These are phyloP conservation scores for Cunninghamia lanceolata DNA, from an alignment of 75 land plant species.

Conservation along the genomic window DNA sequence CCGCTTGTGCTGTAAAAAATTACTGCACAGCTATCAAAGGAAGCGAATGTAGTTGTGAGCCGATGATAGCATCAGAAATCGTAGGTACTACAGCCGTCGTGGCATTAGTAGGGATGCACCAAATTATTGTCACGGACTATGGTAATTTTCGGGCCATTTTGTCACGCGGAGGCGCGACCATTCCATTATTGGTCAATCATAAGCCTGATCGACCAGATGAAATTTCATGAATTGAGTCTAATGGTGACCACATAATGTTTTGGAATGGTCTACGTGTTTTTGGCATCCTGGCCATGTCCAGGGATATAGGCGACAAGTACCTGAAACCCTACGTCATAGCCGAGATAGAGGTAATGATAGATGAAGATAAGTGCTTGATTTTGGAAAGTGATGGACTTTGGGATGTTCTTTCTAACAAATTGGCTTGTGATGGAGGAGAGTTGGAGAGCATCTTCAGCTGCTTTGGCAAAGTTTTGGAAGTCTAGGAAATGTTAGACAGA, in stretches of 20 bases:
- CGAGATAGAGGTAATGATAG: conserved; percentile 51
- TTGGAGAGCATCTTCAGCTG: too few species aligned
- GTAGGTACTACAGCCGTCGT: conserved; percentile 77
- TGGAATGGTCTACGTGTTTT: conserved; percentile 44
- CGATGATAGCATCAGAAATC: conserved; percentile 31
- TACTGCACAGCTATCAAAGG: not conserved
- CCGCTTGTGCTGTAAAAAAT: not conserved
- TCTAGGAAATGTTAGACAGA: too few species aligned
- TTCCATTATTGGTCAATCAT: conserved; percentile 71
- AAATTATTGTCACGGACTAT: conserved; percentile 74
- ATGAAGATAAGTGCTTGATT: too few species aligned
- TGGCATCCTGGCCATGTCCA: conserved; percentile 59
- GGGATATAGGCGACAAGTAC: conserved; percentile 77
- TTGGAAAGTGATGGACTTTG: too few species aligned
- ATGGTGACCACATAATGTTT: conserved; percentile 46
- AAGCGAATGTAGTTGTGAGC: conserved; percentile 27
- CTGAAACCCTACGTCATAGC: too few species aligned
- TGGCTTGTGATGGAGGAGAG: too few species aligned
- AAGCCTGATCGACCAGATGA: conserved; percentile 58
- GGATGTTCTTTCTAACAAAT: too few species aligned
- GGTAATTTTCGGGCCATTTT: conserved; percentile 77
- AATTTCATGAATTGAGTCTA: conserved; percentile 29
- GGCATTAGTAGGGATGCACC: conserved; percentile 40
- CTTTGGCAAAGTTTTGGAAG: too few species aligned
- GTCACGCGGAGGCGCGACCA: conserved; percentile 47